phyloP scores from a whole-genome alignment of 1,139 yeast species.

The Pichia sp. region DNA sequence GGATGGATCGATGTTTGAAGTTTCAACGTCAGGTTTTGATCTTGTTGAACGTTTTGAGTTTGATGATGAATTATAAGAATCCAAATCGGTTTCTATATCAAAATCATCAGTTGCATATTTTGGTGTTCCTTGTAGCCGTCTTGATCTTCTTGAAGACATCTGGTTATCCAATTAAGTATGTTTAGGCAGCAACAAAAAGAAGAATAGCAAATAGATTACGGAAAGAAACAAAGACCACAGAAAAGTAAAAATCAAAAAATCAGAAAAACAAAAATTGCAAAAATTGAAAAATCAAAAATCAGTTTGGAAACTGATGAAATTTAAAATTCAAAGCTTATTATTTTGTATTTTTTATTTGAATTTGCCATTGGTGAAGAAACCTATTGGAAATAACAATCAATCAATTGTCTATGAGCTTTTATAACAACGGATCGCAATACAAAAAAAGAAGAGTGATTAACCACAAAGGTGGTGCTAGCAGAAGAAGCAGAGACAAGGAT shows the following conservation, averaged over 20 bases:
- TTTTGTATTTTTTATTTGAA: too few species aligned
- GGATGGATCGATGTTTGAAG: conserved; percentile 5
- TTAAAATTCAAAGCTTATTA: too few species aligned
- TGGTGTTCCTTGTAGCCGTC: conserved; percentile 18
- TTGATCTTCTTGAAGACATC: conserved; percentile 28
- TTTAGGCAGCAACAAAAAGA: not conserved
- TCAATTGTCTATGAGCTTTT: not conserved
- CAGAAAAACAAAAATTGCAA: not conserved
- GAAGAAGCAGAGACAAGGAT: conserved; percentile 1
- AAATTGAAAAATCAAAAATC: too few species aligned
- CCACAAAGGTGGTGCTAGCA: conserved; percentile 10
- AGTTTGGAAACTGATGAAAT: too few species aligned
- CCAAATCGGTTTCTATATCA: conserved; percentile 13
- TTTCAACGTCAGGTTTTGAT: not conserved
- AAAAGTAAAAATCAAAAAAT: not conserved
- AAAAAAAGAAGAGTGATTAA: conserved; percentile 21
- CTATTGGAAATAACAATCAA: too few species aligned
- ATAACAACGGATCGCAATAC: conserved; percentile 10
- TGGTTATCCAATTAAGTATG: not conserved
- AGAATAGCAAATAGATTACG: not conserved
- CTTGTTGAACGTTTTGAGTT: conserved; percentile 7
- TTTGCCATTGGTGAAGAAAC: not conserved
- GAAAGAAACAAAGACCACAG: not conserved
- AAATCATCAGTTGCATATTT: conserved; percentile 13
- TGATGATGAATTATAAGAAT: not conserved